A percentile compares a stretch with the other conserved stretches of the same genome.
Evolutionary conservation across 1,284 basidiomycete genomes (phyloP).

Genomic region (Naganishia sp.): DNA sequence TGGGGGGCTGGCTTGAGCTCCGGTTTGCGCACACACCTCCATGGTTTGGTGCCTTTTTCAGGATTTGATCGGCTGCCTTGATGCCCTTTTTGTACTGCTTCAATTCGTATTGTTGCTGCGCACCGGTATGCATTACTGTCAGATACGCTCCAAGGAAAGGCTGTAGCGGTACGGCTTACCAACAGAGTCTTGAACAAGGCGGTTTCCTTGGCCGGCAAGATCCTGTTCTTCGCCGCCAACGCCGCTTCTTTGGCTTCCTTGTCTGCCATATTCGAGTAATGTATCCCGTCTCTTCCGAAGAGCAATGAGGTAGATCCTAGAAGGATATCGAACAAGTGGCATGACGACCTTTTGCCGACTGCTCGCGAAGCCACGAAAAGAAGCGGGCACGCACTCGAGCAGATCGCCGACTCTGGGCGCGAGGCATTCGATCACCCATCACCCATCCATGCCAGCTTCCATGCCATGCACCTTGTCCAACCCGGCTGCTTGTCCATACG

Average conservation of each 20-base stretch:
- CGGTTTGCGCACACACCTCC: slow-evolving; percentile 65
- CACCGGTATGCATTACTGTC: slow-evolving; percentile 6
- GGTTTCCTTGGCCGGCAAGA: slow-evolving; percentile 78
- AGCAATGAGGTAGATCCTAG: background rate
- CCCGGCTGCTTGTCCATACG: too few relatives aligned
- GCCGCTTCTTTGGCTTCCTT: slow-evolving; percentile 28
- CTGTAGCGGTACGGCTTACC: slow-evolving; percentile 49
- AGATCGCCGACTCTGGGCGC: too few relatives aligned
- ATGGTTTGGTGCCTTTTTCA: slow-evolving; percentile 95
- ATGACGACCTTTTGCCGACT: background rate
- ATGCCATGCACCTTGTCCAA: too few relatives aligned
- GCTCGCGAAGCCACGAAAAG: too few relatives aligned
- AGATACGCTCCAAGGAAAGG: background rate
- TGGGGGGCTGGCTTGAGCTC: background rate
- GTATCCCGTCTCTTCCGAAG: too few relatives aligned
- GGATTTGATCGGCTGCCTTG: slow-evolving; percentile 89
- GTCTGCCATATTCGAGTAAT: slow-evolving; percentile 10
- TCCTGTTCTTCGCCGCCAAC: slow-evolving; percentile 42
- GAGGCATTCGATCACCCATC: too few relatives aligned
- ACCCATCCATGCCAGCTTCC: too few relatives aligned
- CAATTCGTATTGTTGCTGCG: slow-evolving; percentile 72
- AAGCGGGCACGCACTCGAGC: too few relatives aligned
- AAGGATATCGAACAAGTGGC: background rate
- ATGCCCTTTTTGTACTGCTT: slow-evolving; percentile 86
- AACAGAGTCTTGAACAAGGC: slow-evolving; percentile 85